Evolutionary conservation across 768 basidiomycete genomes (phyloP).

Genomic region (Rhodotorula kratochvilovae): DNA sequence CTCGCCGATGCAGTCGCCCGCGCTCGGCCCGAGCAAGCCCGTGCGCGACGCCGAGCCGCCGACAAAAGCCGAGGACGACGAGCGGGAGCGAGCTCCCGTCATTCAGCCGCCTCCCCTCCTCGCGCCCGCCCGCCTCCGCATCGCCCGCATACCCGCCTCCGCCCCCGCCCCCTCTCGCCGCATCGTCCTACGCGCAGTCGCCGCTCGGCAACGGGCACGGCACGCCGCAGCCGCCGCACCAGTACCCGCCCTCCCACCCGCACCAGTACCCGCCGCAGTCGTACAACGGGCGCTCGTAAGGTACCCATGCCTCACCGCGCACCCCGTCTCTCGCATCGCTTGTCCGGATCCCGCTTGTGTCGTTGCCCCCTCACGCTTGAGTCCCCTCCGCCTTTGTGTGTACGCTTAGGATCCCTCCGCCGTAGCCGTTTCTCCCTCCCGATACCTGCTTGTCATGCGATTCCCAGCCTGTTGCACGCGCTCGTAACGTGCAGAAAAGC

Average conservation of each 20-base stretch:
- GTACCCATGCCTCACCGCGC: no score
- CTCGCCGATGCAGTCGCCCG: slow-evolving; percentile 9
- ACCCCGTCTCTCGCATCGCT: neutral
- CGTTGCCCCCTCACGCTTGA: no score
- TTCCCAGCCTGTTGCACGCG: neutral
- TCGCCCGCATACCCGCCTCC: neutral
- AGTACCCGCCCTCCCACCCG: neutral
- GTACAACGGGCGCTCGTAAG: neutral
- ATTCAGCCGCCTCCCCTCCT: slow-evolving; percentile 13
- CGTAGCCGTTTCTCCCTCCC: neutral
- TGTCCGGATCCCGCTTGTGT: no score
- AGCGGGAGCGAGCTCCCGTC: slow-evolving; percentile 12
- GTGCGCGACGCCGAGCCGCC: slow-evolving; percentile 1
- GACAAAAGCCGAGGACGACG: neutral
- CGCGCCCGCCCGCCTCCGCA: neutral
- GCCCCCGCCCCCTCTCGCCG: neutral
- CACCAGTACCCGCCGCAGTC: neutral
- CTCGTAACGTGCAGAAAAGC: no score
- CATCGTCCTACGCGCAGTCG: slow-evolving; percentile 1
- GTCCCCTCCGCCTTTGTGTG: neutral
- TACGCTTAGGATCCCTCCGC: neutral
- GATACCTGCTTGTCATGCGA: neutral
- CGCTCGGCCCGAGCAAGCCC: neutral
- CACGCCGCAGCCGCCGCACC: neutral
- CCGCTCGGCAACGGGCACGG: slow-evolving; percentile 1